Conservation (phyloP, 495 filamentous ascomycete genomes). For the Trichocladium antarcticum region DNA sequence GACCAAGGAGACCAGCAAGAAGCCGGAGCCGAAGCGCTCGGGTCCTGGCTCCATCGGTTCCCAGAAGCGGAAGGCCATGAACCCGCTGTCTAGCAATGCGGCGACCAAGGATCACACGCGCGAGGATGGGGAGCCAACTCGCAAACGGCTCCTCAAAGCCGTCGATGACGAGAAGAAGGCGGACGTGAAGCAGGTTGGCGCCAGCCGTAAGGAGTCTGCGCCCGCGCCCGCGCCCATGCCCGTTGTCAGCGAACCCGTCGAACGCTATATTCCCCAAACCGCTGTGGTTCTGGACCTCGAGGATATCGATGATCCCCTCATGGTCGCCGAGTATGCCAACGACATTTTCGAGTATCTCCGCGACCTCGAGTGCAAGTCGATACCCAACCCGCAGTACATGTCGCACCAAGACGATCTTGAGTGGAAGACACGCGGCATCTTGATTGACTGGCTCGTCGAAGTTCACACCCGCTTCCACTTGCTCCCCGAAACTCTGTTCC, state of each 20-base stretch:
- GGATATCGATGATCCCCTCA: slow-evolving; percentile 83
- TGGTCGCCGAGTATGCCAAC: slow-evolving; percentile 93
- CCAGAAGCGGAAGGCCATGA: slow-evolving; percentile 49
- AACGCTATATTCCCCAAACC: slow-evolving; percentile 33
- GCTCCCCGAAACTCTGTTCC: slow-evolving; percentile 93
- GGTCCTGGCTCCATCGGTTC: slow-evolving; percentile 55
- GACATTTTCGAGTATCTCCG: slow-evolving; percentile 97
- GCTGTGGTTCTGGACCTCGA: slow-evolving; percentile 69
- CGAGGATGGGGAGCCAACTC: slow-evolving; percentile 44
- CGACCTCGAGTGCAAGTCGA: slow-evolving; percentile 69
- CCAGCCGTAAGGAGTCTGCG: slow-evolving; percentile 21
- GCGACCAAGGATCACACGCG: slow-evolving; percentile 48
- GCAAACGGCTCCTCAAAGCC: slow-evolving; percentile 38
- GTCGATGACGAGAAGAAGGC: slow-evolving; percentile 24
- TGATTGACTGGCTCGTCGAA: slow-evolving; percentile 97
- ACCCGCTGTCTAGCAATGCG: slow-evolving; percentile 11
- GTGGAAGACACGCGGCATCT: slow-evolving; percentile 96
- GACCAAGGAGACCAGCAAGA: slow-evolving; percentile 60
- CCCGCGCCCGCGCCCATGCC: slow-evolving; percentile 19
- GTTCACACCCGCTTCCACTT: slow-evolving; percentile 95
- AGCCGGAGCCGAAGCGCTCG: slow-evolving; percentile 57
- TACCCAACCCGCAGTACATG: slow-evolving; percentile 91
- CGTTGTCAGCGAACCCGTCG: background rate
- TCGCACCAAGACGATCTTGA: slow-evolving; percentile 84
- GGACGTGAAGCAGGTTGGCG: slow-evolving; percentile 32